These are phyloP conservation scores for Striga asiatica DNA, from an alignment of 257 asterid genomes.

Conservation along the genomic window DNA sequence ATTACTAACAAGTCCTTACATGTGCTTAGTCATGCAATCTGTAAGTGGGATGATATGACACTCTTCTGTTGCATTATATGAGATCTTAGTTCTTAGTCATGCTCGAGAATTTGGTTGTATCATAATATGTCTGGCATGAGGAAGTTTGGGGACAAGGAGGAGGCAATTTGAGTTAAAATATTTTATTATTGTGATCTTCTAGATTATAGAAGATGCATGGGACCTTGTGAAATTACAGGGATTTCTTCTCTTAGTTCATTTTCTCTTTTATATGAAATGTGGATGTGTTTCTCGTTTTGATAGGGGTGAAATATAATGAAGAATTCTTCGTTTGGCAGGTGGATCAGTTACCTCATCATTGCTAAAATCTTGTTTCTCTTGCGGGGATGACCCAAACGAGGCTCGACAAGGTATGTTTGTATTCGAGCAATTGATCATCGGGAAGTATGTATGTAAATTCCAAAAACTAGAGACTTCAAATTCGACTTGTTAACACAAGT, in stretches of 20 bases:
- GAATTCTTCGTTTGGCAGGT: conserved; percentile 37
- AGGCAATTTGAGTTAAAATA: too few relatives aligned
- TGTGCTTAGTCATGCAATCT: too few relatives aligned
- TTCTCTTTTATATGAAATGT: not conserved
- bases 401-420: conserved; percentile 57
- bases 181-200: too few relatives aligned
- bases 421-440: conserved; percentile 7
- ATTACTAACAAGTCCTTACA: not conserved
- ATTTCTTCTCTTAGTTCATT: not conserved
- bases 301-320: conserved; percentile 9
- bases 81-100: too few relatives aligned
- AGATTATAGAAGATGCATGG: not conserved
- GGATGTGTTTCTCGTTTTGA: not conserved
- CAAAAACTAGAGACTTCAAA: not conserved
- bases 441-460: not conserved
- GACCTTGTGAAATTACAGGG: not conserved
- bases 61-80: too few relatives aligned
- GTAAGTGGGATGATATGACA: too few relatives aligned
- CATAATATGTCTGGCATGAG: too few relatives aligned
- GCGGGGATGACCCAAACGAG: conserved; percentile 81
- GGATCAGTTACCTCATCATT: conserved; percentile 40
- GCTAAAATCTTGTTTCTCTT: conserved; percentile 74
- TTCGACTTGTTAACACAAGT: not conserved
- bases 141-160: too few relatives aligned
- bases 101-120: too few relatives aligned